phyloP scores from a whole-genome alignment of 768 basidiomycete species.

The Gymnopilus dilepis region DNA sequence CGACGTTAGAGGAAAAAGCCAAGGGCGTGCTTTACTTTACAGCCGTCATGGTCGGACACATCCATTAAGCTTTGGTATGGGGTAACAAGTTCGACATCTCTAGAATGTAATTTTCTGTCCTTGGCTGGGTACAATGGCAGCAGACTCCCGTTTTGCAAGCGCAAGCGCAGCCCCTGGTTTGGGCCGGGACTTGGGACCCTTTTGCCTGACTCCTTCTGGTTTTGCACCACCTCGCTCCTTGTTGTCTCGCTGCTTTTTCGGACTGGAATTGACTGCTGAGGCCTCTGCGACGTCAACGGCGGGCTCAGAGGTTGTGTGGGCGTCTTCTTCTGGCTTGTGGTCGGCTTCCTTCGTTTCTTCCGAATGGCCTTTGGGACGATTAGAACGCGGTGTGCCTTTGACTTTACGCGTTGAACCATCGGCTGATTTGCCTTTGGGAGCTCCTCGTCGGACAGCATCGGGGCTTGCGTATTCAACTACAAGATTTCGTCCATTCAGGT shows the following conservation, averaged over 20 bases:
- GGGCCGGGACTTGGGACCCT: slow-evolving; percentile 53
- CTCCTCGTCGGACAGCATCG: slow-evolving; percentile 88
- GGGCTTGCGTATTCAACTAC: slow-evolving; percentile 89
- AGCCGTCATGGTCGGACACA: not conserved
- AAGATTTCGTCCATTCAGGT: slow-evolving; percentile 81
- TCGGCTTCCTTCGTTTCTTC: slow-evolving; percentile 3
- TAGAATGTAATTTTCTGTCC: slow-evolving; percentile 79
- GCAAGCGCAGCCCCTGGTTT: slow-evolving; percentile 85
- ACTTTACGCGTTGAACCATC: slow-evolving; percentile 20
- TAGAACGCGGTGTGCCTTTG: slow-evolving; percentile 5
- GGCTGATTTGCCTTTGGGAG: slow-evolving; percentile 42
- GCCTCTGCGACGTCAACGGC: not conserved
- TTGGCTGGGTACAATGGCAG: slow-evolving; percentile 70
- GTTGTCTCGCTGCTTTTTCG: slow-evolving; percentile 12
- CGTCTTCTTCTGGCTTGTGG: slow-evolving; percentile 8
- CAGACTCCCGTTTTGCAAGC: slow-evolving; percentile 74
- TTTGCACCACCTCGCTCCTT: not conserved
- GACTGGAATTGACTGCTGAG: not conserved
- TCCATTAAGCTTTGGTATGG: not conserved
- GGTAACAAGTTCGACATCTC: not conserved
- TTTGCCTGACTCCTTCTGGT: slow-evolving; percentile 25
- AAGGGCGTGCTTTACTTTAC: too few relatives aligned
- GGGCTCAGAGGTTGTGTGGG: not conserved
- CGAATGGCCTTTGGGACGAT: not conserved
- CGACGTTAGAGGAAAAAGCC: too few relatives aligned